Percentiles rank a stretch among this genome's conserved stretches.
These are phyloP conservation scores for Massarina eburnea DNA, from an alignment of 2,329 filamentous ascomycete genomes.

Conservation along the genomic window DNA sequence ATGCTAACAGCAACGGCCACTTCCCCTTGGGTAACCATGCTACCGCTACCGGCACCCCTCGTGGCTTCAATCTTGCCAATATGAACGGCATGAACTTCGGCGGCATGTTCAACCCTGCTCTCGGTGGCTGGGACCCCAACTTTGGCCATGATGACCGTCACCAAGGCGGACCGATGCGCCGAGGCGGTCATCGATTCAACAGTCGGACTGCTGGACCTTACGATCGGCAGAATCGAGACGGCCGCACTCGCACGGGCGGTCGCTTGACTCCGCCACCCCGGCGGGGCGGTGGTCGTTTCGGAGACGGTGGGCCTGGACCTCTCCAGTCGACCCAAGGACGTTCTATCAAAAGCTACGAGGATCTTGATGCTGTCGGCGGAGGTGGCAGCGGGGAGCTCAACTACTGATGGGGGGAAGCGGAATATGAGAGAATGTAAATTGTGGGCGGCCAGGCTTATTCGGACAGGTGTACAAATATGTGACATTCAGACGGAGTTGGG, in stretches of 20 bases:
- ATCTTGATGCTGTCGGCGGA: conserved; percentile 74
- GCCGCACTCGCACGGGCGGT: conserved; percentile 47
- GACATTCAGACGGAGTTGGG: neutral
- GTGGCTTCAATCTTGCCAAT: conserved; percentile 84
- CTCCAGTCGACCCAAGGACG: conserved; percentile 89
- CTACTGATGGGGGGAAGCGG: conserved; percentile 58
- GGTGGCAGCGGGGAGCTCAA: conserved; percentile 80
- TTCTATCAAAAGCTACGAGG: conserved; percentile 95
- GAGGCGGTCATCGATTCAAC: conserved; percentile 42
- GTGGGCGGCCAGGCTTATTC: neutral
- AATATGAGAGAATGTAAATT: neutral
- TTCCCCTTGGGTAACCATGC: conserved; percentile 81
- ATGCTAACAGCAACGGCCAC: conserved; percentile 94
- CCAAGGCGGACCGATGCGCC: conserved; percentile 48
- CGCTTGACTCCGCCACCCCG: conserved; percentile 53
- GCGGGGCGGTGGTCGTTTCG: conserved; percentile 59
- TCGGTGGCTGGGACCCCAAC: conserved; percentile 60
- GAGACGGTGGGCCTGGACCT: conserved; percentile 76
- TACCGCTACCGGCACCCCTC: conserved; percentile 74
- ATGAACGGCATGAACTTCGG: conserved; percentile 54
- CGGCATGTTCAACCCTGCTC: conserved; percentile 53
- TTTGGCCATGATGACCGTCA: conserved; percentile 40
- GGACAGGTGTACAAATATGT: neutral
- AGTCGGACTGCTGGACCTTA: conserved; percentile 44
- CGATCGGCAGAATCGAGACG: conserved; percentile 42